A percentile compares a stretch with the other conserved stretches of the same genome.
phyloP scores from a whole-genome alignment of 371 early-diverging fungal genomes.

The Mortierella sp. region DNA sequence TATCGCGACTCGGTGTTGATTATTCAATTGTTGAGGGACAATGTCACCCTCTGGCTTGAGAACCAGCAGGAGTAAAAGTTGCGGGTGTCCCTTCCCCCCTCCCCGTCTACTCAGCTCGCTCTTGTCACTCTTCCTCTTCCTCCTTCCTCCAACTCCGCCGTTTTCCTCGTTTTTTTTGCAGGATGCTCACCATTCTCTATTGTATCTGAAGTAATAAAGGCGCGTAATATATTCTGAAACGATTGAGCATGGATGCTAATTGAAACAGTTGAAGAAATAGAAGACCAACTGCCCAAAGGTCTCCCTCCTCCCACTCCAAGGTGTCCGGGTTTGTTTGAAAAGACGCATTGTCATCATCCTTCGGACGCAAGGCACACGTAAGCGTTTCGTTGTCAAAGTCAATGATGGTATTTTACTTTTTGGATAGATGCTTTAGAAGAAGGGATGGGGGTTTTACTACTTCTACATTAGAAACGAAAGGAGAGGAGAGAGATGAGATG shows the following conservation, averaged over 20 bases:
- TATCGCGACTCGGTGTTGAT: slow-evolving; percentile 94
- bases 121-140: neutral
- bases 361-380: neutral
- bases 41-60: slow-evolving; percentile 89
- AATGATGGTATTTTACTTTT: neutral
- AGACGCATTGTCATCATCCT: neutral
- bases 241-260: too few relatives aligned
- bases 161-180: too few relatives aligned
- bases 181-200: too few relatives aligned
- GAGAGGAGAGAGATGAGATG: neutral
- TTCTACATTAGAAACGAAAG: neutral
- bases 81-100: too few relatives aligned
- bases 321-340: neutral
- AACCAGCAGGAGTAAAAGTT: slow-evolving; percentile 56
- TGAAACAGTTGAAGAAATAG: too few relatives aligned
- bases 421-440: neutral
- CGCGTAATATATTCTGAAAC: too few relatives aligned
- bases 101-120: neutral
- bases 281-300: neutral
- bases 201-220: too few relatives aligned
- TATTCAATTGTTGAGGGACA: slow-evolving; percentile 93
- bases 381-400: neutral
- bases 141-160: too few relatives aligned
- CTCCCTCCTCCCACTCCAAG: too few relatives aligned
- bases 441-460: neutral